Conservation (phyloP, 805 yeast species). For the Saccharomyces kudriavzevii region DNA sequence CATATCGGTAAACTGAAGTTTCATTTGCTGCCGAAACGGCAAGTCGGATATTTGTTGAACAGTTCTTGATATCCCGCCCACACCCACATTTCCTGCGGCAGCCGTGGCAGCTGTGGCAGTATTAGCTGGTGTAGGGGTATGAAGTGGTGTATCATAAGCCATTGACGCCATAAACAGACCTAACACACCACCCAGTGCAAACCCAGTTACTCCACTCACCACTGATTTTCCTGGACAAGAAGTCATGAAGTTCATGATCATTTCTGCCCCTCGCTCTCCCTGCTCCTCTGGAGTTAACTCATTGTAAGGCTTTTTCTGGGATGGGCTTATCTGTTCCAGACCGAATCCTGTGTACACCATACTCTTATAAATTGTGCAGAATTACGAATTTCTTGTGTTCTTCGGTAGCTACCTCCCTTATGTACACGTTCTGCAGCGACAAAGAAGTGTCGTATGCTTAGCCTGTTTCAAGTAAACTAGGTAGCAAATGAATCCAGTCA, state of each 20-base stretch:
- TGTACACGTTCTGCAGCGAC: not conserved
- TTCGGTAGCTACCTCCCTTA: not conserved
- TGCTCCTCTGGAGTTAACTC: slow-evolving; percentile 89
- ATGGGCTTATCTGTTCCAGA: slow-evolving; percentile 33
- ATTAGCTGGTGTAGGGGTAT: slow-evolving; percentile 25
- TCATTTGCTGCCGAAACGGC: slow-evolving; percentile 90
- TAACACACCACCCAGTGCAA: slow-evolving; percentile 89
- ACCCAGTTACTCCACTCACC: slow-evolving; percentile 90
- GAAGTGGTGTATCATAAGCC: slow-evolving; percentile 37
- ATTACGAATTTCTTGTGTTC: not conserved
- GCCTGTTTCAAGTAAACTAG: not conserved
- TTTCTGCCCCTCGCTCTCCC: slow-evolving; percentile 81
- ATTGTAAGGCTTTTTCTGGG: slow-evolving; percentile 41
- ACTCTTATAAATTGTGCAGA: not conserved
- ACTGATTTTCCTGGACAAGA: slow-evolving; percentile 93
- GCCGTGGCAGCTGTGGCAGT: slow-evolving; percentile 1
- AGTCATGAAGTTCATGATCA: slow-evolving; percentile 75
- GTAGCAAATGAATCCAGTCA: not conserved
- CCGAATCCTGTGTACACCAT: slow-evolving; percentile 40
- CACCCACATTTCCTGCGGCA: slow-evolving; percentile 7
- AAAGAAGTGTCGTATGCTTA: not conserved
- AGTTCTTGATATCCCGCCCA: slow-evolving; percentile 12
- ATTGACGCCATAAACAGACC: slow-evolving; percentile 84
- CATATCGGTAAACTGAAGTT: slow-evolving; percentile 85
- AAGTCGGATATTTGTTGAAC: slow-evolving; percentile 63